phyloP scores from a whole-genome alignment of 306 rosid species.

The Quillaja saponaria region DNA sequence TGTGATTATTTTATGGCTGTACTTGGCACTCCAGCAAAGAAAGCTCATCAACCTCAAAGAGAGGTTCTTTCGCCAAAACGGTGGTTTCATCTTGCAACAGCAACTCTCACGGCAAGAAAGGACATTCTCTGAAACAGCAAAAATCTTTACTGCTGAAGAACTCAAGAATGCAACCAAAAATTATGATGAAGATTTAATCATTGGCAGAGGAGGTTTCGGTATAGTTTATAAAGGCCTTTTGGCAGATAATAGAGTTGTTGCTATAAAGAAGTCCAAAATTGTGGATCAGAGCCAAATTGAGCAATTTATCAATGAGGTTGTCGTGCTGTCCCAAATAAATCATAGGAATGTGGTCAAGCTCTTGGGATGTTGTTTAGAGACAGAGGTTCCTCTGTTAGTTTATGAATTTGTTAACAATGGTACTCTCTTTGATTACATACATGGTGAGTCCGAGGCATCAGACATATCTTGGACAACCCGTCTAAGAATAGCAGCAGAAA shows the following conservation, averaged over 20 bases:
- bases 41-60: conserved; percentile 26
- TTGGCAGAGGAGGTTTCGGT: conserved; percentile 20
- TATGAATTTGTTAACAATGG: conserved; percentile 28
- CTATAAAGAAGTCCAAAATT: conserved; percentile 16
- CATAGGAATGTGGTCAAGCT: conserved; percentile 23
- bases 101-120: conserved; percentile 20
- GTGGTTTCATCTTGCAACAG: conserved; percentile 30
- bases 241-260: neutral
- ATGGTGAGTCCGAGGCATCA: neutral
- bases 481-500: conserved; percentile 34
- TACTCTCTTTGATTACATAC: conserved; percentile 23
- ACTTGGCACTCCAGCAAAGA: conserved; percentile 33
- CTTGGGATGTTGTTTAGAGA: conserved; percentile 24
- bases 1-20: conserved; percentile 14
- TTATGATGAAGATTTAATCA: neutral
- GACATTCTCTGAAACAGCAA: neutral
- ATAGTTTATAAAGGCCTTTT: conserved; percentile 17
- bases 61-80: conserved; percentile 34
- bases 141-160: conserved; percentile 9
- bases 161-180: conserved; percentile 14
- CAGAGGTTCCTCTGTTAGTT: conserved; percentile 19
- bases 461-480: neutral
- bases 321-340: conserved; percentile 21
- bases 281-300: conserved; percentile 13
- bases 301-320: conserved; percentile 17